Conservation (phyloP, 1,284 basidiomycete species). For the Agaricales sp. region DNA sequence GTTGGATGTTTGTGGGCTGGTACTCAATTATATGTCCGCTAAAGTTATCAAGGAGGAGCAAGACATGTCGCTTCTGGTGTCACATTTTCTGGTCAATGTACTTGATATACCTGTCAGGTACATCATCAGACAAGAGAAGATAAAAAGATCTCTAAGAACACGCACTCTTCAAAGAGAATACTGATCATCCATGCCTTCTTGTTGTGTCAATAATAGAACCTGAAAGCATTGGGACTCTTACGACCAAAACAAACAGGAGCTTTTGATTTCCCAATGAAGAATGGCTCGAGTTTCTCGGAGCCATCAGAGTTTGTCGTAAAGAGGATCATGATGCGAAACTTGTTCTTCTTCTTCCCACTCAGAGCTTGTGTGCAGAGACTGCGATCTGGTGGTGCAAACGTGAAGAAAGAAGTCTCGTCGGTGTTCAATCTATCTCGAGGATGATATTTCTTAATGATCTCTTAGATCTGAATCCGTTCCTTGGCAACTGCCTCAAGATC, state of each 20-base stretch:
- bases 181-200: conserved; percentile 25
- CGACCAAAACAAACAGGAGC: conserved; percentile 20
- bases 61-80: conserved; percentile 14
- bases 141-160: too few species aligned
- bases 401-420: conserved; percentile 25
- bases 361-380: conserved; percentile 18
- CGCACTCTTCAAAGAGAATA: conserved; percentile 23
- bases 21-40: conserved; percentile 17
- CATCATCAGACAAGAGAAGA: conserved; percentile 4
- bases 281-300: conserved; percentile 16
- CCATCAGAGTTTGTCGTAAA: conserved; percentile 22
- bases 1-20: conserved; percentile 15
- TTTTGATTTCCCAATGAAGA: conserved; percentile 24
- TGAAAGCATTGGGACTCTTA: conserved; percentile 11
- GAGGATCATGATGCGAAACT: conserved; percentile 18
- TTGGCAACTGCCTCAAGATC: conserved; percentile 16
- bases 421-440: conserved; percentile 21
- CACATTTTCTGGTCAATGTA: conserved; percentile 17
- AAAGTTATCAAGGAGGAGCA: conserved; percentile 23
- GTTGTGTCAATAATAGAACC: conserved; percentile 25
- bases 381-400: conserved; percentile 18
- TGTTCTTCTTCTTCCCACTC: conserved; percentile 21
- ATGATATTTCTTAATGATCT: conserved; percentile 15
- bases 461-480: conserved; percentile 12
- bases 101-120: conserved; percentile 16